These are phyloP conservation scores for Kluyveromyces siamensis DNA, from an alignment of 805 yeast species.

Conservation along the genomic window DNA sequence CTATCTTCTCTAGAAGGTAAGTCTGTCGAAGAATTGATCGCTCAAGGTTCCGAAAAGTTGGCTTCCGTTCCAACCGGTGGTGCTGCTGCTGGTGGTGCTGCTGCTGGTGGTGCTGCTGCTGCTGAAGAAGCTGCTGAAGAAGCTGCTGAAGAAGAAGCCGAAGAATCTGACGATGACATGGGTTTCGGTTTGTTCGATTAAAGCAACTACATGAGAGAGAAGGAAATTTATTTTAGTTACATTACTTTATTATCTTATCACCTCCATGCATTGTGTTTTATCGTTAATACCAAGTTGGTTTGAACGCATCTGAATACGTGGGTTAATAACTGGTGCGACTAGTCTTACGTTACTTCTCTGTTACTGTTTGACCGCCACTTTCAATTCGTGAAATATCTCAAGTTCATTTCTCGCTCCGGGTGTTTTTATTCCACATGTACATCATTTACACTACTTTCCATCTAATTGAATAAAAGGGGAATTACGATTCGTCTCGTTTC, in stretches of 20 bases:
- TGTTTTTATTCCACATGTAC: neutral
- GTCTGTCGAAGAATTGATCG: slow-evolving; percentile 78
- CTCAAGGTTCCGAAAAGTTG: slow-evolving; percentile 92
- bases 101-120: slow-evolving; percentile 63
- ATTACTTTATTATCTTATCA: neutral
- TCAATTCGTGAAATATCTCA: neutral
- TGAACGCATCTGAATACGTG: neutral
- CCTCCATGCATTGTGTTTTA: neutral
- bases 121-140: slow-evolving; percentile 65
- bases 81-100: slow-evolving; percentile 78
- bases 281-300: neutral
- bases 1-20: slow-evolving; percentile 89
- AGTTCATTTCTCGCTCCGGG: neutral
- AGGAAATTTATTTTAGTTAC: neutral
- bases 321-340: neutral
- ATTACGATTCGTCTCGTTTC: neutral
- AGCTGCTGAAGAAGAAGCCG: slow-evolving; percentile 60
- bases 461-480: neutral
- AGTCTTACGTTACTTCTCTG: too few relatives aligned
- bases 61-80: slow-evolving; percentile 98
- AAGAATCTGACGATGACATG: slow-evolving; percentile 69
- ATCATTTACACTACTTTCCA: neutral
- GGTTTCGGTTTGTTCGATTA: slow-evolving; percentile 99
- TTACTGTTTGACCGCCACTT: neutral
- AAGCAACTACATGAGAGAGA: slow-evolving; percentile 11